Percentiles rank a stretch among this genome's conserved stretches.
These are phyloP conservation scores for Epichloe gansuensis DNA, from an alignment of 2,329 filamentous ascomycete genomes.

Conservation along the genomic window DNA sequence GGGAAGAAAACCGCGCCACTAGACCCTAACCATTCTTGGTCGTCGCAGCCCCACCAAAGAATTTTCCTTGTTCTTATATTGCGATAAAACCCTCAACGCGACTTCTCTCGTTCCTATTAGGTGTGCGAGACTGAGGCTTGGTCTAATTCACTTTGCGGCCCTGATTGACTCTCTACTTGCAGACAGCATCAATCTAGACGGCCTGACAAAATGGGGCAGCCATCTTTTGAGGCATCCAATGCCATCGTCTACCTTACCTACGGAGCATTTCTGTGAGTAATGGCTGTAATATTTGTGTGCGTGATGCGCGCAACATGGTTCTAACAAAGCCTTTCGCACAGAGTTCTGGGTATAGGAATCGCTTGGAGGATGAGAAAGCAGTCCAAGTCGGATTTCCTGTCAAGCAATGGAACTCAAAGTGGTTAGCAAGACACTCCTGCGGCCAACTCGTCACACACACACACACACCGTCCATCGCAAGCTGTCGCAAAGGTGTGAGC, in stretches of 20 bases:
- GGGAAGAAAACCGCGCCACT: too few relatives aligned
- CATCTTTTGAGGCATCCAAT: slow-evolving; percentile 66
- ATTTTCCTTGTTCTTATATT: neutral
- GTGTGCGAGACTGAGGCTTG: neutral
- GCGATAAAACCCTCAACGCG: neutral
- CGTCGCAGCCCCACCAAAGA: neutral
- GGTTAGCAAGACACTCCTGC: slow-evolving; percentile 40
- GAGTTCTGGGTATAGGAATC: slow-evolving; percentile 48
- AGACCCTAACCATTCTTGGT: too few relatives aligned
- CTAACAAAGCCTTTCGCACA: slow-evolving; percentile 20
- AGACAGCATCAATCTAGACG: neutral
- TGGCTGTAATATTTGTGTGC: neutral
- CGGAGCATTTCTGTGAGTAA: slow-evolving; percentile 58
- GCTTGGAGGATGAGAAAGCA: slow-evolving; percentile 50
- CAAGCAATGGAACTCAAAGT: slow-evolving; percentile 71
- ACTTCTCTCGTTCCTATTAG: too few relatives aligned
- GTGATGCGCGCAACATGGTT: neutral
- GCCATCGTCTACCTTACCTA: slow-evolving; percentile 75
- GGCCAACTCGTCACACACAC: slow-evolving; percentile 3
- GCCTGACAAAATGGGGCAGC: slow-evolving; percentile 51
- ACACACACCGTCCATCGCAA: neutral
- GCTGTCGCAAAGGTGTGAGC: neutral
- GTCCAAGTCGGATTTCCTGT: slow-evolving; percentile 58
- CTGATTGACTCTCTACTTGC: neutral
- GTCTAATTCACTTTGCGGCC: neutral